Evolutionary conservation across 305 asterid genomes (phyloP).

Genomic region (Petunia hybrid): DNA sequence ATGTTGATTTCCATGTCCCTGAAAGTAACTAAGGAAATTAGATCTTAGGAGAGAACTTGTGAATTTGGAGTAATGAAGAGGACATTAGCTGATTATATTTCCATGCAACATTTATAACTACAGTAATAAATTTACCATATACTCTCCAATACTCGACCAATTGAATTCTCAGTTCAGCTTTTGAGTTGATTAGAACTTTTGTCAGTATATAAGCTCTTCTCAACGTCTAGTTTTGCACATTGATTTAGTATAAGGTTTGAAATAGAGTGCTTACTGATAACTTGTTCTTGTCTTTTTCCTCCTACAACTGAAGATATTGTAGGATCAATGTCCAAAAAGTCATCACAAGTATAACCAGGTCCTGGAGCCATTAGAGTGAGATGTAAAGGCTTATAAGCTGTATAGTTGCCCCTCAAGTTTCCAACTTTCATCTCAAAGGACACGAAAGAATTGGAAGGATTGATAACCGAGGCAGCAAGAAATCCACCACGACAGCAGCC

Average conservation of each 20-base stretch:
- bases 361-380: slow-evolving; percentile 69
- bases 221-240: not conserved
- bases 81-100: too few species aligned
- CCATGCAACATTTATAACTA: not conserved
- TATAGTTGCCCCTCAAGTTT: slow-evolving; percentile 54
- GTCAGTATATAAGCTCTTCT: not conserved
- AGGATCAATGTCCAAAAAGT: slow-evolving; percentile 53
- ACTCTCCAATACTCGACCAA: not conserved
- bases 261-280: slow-evolving; percentile 56
- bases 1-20: slow-evolving; percentile 79
- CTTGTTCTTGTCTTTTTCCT: slow-evolving; percentile 71
- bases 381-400: slow-evolving; percentile 50
- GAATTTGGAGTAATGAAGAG: too few species aligned
- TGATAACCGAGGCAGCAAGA: slow-evolving; percentile 56
- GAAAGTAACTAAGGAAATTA: slow-evolving; percentile 29
- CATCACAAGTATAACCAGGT: slow-evolving; percentile 67
- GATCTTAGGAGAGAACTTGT: not conserved
- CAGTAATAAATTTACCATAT: not conserved
- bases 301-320: slow-evolving; percentile 57
- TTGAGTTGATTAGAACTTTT: too few species aligned
- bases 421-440: slow-evolving; percentile 64
- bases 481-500: slow-evolving; percentile 68
- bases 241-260: not conserved
- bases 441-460: slow-evolving; percentile 52
- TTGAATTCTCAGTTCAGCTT: not conserved